Base-by-base conservation (phyloP, 2,329 filamentous ascomycete genomes). In the Fusarium sp. region DNA sequence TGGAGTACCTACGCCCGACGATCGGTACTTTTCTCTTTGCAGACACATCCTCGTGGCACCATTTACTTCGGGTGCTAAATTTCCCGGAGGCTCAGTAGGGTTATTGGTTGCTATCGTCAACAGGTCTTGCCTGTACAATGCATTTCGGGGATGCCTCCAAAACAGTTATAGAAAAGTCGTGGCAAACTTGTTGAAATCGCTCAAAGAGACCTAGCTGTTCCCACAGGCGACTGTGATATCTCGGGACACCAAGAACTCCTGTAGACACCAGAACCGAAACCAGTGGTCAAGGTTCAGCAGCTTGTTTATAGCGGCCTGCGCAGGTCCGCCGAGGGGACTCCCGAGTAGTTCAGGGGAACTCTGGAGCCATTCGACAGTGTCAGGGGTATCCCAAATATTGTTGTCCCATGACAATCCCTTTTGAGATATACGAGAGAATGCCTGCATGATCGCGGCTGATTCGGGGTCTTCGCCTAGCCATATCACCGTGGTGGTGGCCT, bases 1-100 rank as follows among this genome's bases (percentile, higher is more conserved):
- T 1, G 2, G 1, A 1, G 13, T 50, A 22, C 22, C 22, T 6
- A 8, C 0, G 6, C 5, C 2, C 6, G 14, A 10, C 20, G 22
- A 24, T 27, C 45, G 20, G 45, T 22, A 50, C 22, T 2, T 1
- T 6, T 50, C 45, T 29, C 45, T 1, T 13, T 50, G 45, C 7
- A 6, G 45, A 9, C 5, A 29, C 45, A 50, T 50, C 22, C 45
- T 27, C 2, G 22, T 50, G 4, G 45, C 45, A 8, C 45, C 45
- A 27, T 27, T 27, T 27, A 27, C 27, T 27, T 27, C 27, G 27
- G 27, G 27, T 27, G 42, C 42, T 14, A 22, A 2, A 9, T 24
- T 47, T 20, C 20, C 42, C 11, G 42, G n/a, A 2, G n/a, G 7
- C 8, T 8, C 42, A 2, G 5, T 11, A 14, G 42, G 42, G 42